These are phyloP conservation scores for Fagus sylvatica DNA, from an alignment of 306 rosid genomes.

Conservation along the genomic window DNA sequence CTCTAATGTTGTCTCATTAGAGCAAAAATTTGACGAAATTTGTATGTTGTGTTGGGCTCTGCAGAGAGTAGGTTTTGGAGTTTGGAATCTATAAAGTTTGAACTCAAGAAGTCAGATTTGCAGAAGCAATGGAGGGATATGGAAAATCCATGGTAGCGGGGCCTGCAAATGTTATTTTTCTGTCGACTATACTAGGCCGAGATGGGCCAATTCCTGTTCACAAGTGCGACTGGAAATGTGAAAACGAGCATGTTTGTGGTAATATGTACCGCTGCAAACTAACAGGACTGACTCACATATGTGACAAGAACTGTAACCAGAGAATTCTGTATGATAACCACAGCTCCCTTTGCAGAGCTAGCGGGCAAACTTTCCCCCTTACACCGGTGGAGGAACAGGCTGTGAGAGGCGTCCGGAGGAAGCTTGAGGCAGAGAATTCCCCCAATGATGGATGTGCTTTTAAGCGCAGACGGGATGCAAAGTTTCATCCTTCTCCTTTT, in stretches of 20 bases:
- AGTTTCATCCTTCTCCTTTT: constrained; percentile 81
- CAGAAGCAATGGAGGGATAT: constrained; percentile 73
- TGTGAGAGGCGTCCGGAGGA: constrained; percentile 79
- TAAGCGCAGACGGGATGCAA: constrained; percentile 81
- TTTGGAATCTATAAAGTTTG: constrained; percentile 39
- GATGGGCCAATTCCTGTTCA: constrained; percentile 68
- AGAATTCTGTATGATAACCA: constrained; percentile 94
- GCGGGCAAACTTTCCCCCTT: constrained; percentile 70
- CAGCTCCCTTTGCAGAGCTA: constrained; percentile 86
- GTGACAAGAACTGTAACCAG: constrained; percentile 97
- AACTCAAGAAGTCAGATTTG: constrained; percentile 45
- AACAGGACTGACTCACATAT: constrained; percentile 93
- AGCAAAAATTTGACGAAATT: constrained; percentile 39
- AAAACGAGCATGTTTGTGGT: constrained; percentile 89
- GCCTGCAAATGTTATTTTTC: constrained; percentile 83
- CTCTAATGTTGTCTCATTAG: constrained; percentile 4
- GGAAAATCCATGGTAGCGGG: constrained; percentile 72
- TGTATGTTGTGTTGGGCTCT: constrained; percentile 57
- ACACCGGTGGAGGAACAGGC: constrained; percentile 75
- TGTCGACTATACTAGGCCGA: constrained; percentile 84
- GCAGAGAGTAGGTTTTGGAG: constrained; percentile 52
- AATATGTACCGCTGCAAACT: constrained; percentile 93
- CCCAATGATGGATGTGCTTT: constrained; percentile 54
- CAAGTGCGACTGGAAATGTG: constrained; percentile 96
- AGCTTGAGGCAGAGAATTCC: constrained; percentile 66